Percentiles rank a stretch among this genome's conserved stretches.
Conservation (phyloP, 2,329 filamentous ascomycete species). For the Aspergillus pseudoviridinutans region DNA sequence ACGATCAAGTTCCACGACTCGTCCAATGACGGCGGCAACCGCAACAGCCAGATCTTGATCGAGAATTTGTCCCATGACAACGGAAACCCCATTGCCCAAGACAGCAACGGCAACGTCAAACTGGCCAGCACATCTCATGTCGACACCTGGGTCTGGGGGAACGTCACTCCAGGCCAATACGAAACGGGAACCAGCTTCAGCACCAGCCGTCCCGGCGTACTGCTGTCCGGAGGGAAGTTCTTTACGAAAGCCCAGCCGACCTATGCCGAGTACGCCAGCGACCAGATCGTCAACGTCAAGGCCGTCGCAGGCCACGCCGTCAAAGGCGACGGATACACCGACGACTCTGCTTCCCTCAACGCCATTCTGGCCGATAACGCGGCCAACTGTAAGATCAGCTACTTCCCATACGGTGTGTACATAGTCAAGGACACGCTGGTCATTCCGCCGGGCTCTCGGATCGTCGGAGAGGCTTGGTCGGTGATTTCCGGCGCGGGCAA, state of each 20-base stretch:
- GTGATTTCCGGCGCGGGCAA: constrained; percentile 47
- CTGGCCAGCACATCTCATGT: constrained; percentile 14
- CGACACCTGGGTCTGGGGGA: constrained; percentile 34
- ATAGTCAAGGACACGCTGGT: constrained; percentile 44
- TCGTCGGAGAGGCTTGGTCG: constrained; percentile 55
- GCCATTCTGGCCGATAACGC: constrained; percentile 29
- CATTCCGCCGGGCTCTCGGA: constrained; percentile 47
- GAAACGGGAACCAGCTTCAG: constrained; percentile 27
- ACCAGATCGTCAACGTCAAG: constrained; percentile 47
- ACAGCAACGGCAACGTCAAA: constrained; percentile 19
- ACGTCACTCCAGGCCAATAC: constrained; percentile 25
- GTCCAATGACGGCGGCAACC: constrained; percentile 21
- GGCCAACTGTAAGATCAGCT: constrained; percentile 28
- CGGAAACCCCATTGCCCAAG: constrained; percentile 25
- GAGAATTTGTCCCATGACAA: constrained; percentile 22
- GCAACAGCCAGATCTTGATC: constrained; percentile 27
- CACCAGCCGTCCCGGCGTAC: constrained; percentile 26
- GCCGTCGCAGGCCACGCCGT: constrained; percentile 37
- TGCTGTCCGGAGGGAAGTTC: constrained; percentile 37
- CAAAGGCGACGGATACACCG: constrained; percentile 41
- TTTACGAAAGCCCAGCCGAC: constrained; percentile 41
- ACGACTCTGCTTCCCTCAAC: constrained; percentile 38
- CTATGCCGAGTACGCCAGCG: constrained; percentile 41
- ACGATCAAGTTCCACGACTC: constrained; percentile 26
- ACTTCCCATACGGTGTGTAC: constrained; percentile 34